Percentiles rank a stretch among this genome's conserved stretches.
These are phyloP conservation scores for Microstegium vimineum DNA, from an alignment of 176 grass and related monocot species.

Conservation along the genomic window DNA sequence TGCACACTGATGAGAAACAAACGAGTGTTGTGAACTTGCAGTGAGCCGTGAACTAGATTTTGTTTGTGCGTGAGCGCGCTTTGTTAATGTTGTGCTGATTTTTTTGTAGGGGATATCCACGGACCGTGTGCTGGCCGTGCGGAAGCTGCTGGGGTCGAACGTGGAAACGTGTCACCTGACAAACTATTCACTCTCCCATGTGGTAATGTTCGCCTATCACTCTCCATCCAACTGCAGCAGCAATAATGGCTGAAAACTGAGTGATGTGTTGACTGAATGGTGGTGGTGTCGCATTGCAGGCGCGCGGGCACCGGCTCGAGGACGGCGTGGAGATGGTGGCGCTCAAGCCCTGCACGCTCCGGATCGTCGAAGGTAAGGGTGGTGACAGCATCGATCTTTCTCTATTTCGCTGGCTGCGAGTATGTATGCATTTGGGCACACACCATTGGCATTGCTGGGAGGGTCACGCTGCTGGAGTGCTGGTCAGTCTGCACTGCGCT, in stretches of 20 bases:
- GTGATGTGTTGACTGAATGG: not conserved
- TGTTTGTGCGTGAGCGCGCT: not conserved
- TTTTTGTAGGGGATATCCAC: constrained; percentile 79
- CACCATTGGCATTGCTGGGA: too few relatives aligned
- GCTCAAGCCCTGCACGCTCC: constrained; percentile 69
- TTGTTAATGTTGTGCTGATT: not conserved
- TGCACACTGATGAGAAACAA: not conserved
- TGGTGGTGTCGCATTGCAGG: constrained; percentile 19
- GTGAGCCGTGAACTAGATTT: too few relatives aligned
- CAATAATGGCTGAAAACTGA: not conserved
- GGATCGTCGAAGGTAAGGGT: constrained; percentile 71
- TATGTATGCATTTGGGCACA: too few relatives aligned
- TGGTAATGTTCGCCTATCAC: constrained; percentile 39
- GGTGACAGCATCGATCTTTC: not conserved
- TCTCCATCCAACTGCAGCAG: not conserved
- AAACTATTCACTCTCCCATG: constrained; percentile 84
- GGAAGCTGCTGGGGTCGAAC: constrained; percentile 71
- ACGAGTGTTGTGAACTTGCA: not conserved
- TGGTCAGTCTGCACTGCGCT: too few relatives aligned
- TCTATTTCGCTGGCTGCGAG: too few relatives aligned
- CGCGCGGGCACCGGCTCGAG: constrained; percentile 57
- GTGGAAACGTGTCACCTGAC: constrained; percentile 91
- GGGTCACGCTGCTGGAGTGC: too few relatives aligned
- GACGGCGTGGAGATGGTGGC: constrained; percentile 77
- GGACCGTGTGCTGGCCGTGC: constrained; percentile 81